Evolutionary conservation across 1,139 yeast species (phyloP), one percentile per base, ranked within the genome.

Genomic region (Debaryomyces robertsiae): DNA sequence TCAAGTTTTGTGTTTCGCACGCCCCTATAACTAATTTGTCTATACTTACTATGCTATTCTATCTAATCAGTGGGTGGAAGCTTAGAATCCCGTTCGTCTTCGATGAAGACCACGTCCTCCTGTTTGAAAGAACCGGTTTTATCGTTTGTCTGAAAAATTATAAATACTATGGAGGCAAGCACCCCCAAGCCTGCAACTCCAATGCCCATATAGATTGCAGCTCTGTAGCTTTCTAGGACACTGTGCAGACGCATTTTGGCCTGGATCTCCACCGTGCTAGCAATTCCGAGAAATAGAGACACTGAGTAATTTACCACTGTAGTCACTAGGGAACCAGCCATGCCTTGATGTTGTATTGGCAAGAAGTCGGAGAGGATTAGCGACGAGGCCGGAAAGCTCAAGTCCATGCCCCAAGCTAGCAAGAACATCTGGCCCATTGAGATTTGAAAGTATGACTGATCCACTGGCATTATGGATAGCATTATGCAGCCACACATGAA

Each of bases 371-470:
- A 75, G 30, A 78, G 54, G 5, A 78, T 68, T 27, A 79, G 65
- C 0, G 82, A 69, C 0, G 82, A 75, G 2, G 82, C 77, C 2
- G 83, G 83, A 51, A 78, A 79, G 27, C 81, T 75, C 49, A 76
- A 57, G 52, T 79, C 83, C 82, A 79, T 77, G 1, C 81, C 83
- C 72, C 81, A 77, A 17, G 77, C 67, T 13, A 78, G 53, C 6
- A 78, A 60, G 30, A 76, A 58, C 72, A 73, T 69, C 39, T 67
- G 75, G 3, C 79, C 79, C 46, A 79, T 58, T 2, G 73, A 50
- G 46, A 76, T 61, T 18, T 64, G 58, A 61, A 68, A 79, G 47
- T 65, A 78, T 0, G 72, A 60, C 49, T 78, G 78, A 31, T 76
- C 48, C 1, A 75, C 69, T 1, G 83, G 82, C 43, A 74, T 72